phyloP scores from a whole-genome alignment of 2,329 filamentous ascomycete genomes.

The Hysterium pulicare region DNA sequence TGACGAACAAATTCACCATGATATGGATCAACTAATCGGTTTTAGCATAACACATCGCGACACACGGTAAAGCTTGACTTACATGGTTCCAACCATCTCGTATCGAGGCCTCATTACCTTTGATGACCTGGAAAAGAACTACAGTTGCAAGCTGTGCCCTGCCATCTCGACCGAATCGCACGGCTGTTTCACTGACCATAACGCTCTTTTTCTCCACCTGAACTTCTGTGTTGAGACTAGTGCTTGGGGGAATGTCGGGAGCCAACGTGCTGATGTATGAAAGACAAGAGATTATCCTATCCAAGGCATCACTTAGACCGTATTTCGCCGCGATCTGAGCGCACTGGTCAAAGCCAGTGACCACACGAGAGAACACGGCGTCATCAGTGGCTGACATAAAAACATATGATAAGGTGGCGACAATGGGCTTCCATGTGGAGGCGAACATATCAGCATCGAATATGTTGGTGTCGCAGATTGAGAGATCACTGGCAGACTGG shows the following conservation, averaged over 20 bases:
- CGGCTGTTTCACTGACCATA: constrained; percentile 97
- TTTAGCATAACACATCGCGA: constrained; percentile 33
- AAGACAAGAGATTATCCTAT: constrained; percentile 87
- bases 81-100: constrained; percentile 75
- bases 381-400: constrained; percentile 99
- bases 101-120: constrained; percentile 76
- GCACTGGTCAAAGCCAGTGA: constrained; percentile 94
- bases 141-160: constrained; percentile 90
- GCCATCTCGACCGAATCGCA: constrained; percentile 91
- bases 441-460: constrained; percentile 98
- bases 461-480: constrained; percentile 84
- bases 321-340: constrained; percentile 88
- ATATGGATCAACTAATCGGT: constrained; percentile 72
- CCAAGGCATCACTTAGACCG: constrained; percentile 77
- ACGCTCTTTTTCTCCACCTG: constrained; percentile 88
- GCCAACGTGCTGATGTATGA: constrained; percentile 87
- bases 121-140: constrained; percentile 90
- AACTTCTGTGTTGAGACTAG: constrained; percentile 88
- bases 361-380: constrained; percentile 87
- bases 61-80: constrained; percentile 38
- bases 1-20: constrained; percentile 93
- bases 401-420: constrained; percentile 93
- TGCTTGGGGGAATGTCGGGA: constrained; percentile 72
- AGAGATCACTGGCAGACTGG: constrained; percentile 67
- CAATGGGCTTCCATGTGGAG: constrained; percentile 90